Percentiles rank a stretch among this genome's conserved stretches.
Conservation (phyloP, 257 asterid genomes). For the Jacaranda mimosifolia region DNA sequence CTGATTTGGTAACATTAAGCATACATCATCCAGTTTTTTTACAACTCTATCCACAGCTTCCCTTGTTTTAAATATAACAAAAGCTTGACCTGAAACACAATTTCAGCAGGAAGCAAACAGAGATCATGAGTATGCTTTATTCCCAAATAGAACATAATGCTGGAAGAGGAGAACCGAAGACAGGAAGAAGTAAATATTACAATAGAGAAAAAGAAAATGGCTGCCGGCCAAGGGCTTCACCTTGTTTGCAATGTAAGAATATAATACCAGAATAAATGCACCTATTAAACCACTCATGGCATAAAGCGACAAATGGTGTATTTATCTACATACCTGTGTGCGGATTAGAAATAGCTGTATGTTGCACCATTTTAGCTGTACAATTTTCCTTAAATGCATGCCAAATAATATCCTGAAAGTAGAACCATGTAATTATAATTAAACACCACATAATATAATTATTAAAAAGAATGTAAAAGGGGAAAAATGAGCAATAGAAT, state of each 20-base stretch:
- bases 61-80: constrained; percentile 63
- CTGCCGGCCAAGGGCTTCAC: neutral
- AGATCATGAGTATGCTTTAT: constrained; percentile 19
- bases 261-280: constrained; percentile 12
- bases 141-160: neutral
- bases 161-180: neutral
- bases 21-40: constrained; percentile 56
- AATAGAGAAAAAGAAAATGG: neutral
- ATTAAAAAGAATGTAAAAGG: constrained; percentile 4
- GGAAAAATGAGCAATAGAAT: neutral
- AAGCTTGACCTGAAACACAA: constrained; percentile 77
- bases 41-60: constrained; percentile 64
- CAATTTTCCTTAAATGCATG: constrained; percentile 62
- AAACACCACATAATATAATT: constrained; percentile 16
- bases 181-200: neutral
- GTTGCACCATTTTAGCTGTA: constrained; percentile 70
- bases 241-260: neutral
- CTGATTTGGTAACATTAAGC: constrained; percentile 72
- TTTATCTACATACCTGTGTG: constrained; percentile 61
- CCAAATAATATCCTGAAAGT: constrained; percentile 81
- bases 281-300: neutral
- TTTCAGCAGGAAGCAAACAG: constrained; percentile 24
- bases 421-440: constrained; percentile 31
- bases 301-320: neutral
- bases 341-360: constrained; percentile 66